Evolutionary conservation across 345 rosid species (phyloP).

Genomic region (Raphanus raphanistrum): DNA sequence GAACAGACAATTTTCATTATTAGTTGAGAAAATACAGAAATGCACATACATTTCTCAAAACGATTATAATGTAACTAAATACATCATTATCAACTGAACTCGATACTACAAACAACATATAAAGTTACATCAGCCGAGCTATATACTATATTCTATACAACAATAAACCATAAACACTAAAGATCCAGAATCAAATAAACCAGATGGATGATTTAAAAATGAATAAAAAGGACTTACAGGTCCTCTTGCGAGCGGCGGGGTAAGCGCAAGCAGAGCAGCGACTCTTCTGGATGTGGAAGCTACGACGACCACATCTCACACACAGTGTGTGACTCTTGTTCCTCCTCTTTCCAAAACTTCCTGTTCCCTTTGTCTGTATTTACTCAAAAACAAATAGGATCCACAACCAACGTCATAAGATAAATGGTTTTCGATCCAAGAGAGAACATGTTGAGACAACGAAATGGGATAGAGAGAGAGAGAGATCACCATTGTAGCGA

Average conservation of each 20-base stretch:
- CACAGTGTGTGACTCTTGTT: constrained; percentile 98
- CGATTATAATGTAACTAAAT: neutral
- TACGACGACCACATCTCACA: constrained; percentile 97
- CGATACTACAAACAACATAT: neutral
- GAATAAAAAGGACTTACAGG: constrained; percentile 46
- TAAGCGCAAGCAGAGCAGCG: constrained; percentile 89
- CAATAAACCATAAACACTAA: too few species aligned
- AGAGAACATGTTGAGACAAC: too few species aligned
- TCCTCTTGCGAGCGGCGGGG: constrained; percentile 99
- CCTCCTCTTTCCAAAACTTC: constrained; percentile 97
- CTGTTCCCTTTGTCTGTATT: constrained; percentile 91
- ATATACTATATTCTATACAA: too few species aligned
- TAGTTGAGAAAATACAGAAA: neutral
- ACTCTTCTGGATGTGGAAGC: constrained; percentile 98
- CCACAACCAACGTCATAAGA: constrained; percentile 8
- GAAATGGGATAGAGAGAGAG: neutral
- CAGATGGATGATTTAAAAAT: neutral
- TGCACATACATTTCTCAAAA: neutral
- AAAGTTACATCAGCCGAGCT: neutral
- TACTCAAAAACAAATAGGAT: constrained; percentile 8
- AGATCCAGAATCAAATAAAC: neutral
- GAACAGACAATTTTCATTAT: neutral
- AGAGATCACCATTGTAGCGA: constrained; percentile 43
- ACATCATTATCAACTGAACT: neutral
- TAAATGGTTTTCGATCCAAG: neutral